A percentile compares a stretch with the other conserved stretches of the same genome.
Conservation (phyloP, 2,329 filamentous ascomycete genomes). For the Phaeosphaeriaceae sp. region DNA sequence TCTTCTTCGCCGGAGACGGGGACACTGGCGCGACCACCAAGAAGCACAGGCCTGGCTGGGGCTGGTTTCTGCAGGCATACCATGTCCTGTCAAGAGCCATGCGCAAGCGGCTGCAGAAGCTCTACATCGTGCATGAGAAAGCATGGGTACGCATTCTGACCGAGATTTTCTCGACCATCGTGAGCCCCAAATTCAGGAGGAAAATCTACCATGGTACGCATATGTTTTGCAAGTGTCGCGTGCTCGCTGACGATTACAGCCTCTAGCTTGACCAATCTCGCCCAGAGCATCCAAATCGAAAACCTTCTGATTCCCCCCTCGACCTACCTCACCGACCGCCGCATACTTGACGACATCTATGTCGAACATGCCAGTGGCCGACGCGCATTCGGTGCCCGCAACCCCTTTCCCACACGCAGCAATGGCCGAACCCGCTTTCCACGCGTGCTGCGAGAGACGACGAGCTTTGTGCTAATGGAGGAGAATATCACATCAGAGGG, state of each 20-base stretch:
- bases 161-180: constrained; percentile 64
- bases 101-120: constrained; percentile 61
- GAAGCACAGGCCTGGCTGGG: constrained; percentile 59
- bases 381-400: constrained; percentile 55
- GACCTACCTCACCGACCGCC: constrained; percentile 62
- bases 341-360: constrained; percentile 56
- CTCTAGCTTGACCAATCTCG: constrained; percentile 57
- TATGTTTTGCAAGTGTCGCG: not conserved
- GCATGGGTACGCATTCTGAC: constrained; percentile 64
- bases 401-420: constrained; percentile 56
- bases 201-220: constrained; percentile 63
- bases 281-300: constrained; percentile 60
- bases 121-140: constrained; percentile 65
- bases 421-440: constrained; percentile 58
- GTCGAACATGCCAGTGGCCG: constrained; percentile 55
- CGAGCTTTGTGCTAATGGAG: constrained; percentile 58
- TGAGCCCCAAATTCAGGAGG: constrained; percentile 63
- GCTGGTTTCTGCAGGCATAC: constrained; percentile 66
- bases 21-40: constrained; percentile 54
- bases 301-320: constrained; percentile 61
- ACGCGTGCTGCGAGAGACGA: constrained; percentile 60
- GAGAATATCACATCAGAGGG: constrained; percentile 59
- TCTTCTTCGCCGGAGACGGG: constrained; percentile 64
- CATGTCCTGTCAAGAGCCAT: constrained; percentile 62
- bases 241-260: constrained; percentile 44